phyloP scores from a whole-genome alignment of 2,329 filamentous ascomycete species.

The Botrytis elliptica region DNA sequence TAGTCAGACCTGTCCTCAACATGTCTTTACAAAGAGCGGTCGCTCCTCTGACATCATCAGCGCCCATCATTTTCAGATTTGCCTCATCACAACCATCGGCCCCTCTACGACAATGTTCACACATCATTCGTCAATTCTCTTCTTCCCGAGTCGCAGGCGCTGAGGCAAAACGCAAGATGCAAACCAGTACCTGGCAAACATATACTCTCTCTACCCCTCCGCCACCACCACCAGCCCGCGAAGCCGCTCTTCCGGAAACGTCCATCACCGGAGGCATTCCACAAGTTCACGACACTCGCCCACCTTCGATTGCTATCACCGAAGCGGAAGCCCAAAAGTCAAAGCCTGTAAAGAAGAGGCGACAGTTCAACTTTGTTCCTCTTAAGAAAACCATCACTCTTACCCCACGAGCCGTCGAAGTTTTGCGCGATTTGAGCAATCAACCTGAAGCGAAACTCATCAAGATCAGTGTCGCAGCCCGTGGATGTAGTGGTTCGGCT shows the following conservation, averaged over 20 bases:
- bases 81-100: conserved; percentile 36
- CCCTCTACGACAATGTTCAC: conserved; percentile 43
- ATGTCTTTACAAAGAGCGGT: conserved; percentile 38
- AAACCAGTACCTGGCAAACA: conserved; percentile 64
- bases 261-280: conserved; percentile 54
- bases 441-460: conserved; percentile 91
- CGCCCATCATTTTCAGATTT: conserved; percentile 35
- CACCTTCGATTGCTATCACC: conserved; percentile 50
- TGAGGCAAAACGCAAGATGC: conserved; percentile 60
- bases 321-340: conserved; percentile 69
- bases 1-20: background rate
- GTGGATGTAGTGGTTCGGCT: conserved; percentile 88
- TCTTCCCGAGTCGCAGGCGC: conserved; percentile 44
- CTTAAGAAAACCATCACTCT: conserved; percentile 91
- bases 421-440: conserved; percentile 73
- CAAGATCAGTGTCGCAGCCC: conserved; percentile 88
- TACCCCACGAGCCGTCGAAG: conserved; percentile 74
- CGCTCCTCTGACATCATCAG: conserved; percentile 37
- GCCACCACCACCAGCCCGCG: conserved; percentile 54
- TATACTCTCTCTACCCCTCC: conserved; percentile 45
- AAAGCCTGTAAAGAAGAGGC: conserved; percentile 57
- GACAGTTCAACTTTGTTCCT: conserved; percentile 62
- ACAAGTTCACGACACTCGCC: conserved; percentile 46
- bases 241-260: conserved; percentile 56
- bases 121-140: conserved; percentile 47